Evolutionary conservation across 2,329 filamentous ascomycete species (phyloP).

Genomic region (Aschersonia sp.): DNA sequence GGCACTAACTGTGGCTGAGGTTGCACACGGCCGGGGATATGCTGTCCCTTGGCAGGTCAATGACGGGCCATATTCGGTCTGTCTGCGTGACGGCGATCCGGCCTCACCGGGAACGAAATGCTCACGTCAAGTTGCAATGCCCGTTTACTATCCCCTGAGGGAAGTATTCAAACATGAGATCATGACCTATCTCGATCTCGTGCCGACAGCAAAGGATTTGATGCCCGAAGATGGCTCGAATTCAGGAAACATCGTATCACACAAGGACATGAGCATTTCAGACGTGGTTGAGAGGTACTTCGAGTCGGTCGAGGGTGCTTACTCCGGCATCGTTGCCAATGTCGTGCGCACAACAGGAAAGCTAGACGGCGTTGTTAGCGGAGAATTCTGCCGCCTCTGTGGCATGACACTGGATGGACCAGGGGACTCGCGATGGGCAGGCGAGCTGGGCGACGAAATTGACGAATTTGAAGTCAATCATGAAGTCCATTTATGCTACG

Average conservation of each 20-base stretch:
- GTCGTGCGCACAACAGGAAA: constrained; percentile 88
- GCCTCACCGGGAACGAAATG: constrained; percentile 6
- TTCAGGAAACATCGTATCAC: constrained; percentile 35
- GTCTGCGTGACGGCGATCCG: constrained; percentile 12
- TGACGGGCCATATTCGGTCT: constrained; percentile 45
- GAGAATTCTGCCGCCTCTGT: constrained; percentile 49
- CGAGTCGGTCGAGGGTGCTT: constrained; percentile 61
- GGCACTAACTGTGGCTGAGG: constrained; percentile 71
- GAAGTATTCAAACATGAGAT: constrained; percentile 79
- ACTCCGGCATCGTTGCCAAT: constrained; percentile 85
- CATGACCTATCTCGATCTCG: constrained; percentile 44
- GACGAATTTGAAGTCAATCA: constrained; percentile 3
- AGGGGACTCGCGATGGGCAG: constrained; percentile 49
- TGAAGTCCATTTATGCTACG: constrained; percentile 46
- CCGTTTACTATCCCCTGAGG: constrained; percentile 64
- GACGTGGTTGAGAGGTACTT: constrained; percentile 86
- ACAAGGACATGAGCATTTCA: constrained; percentile 76
- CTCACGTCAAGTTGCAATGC: constrained; percentile 13
- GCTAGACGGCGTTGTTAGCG: constrained; percentile 37
- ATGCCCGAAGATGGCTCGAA: constrained; percentile 21
- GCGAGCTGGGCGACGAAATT: constrained; percentile 36
- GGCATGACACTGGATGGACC: constrained; percentile 48
- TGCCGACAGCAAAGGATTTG: constrained; percentile 35
- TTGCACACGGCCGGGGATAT: constrained; percentile 80
- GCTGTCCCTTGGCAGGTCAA: constrained; percentile 68